These are phyloP conservation scores for Sporothrix phasma DNA, from an alignment of 2,329 filamentous ascomycete species.

Conservation along the genomic window DNA sequence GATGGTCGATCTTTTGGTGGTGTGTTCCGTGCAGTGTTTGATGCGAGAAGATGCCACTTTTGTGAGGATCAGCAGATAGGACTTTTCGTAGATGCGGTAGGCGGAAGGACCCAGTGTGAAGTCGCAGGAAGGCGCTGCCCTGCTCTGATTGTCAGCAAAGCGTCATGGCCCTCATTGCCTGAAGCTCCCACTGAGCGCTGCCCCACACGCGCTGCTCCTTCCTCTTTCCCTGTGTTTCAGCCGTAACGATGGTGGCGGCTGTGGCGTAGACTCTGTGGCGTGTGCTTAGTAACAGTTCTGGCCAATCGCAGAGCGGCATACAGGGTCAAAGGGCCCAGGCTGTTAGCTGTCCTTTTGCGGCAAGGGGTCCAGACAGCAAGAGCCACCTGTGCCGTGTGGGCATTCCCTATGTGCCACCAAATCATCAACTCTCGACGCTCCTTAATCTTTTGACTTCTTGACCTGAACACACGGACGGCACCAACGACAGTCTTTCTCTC, in stretches of 20 bases:
- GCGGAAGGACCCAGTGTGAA: neutral
- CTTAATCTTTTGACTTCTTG: neutral
- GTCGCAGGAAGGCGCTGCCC: neutral
- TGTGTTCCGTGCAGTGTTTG: neutral
- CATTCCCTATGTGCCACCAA: neutral
- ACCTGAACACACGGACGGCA: neutral
- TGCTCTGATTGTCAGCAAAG: neutral
- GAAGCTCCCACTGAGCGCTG: neutral
- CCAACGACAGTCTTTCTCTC: neutral
- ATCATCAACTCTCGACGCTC: too few relatives aligned
- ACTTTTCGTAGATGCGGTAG: neutral
- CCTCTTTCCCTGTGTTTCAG: conserved; percentile 2
- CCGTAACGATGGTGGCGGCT: conserved; percentile 6
- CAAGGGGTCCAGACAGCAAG: neutral
- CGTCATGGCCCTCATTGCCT: conserved; percentile 17
- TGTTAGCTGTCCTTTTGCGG: conserved; percentile 14
- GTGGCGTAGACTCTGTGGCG: conserved; percentile 6
- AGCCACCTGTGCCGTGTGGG: neutral
- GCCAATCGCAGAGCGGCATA: neutral
- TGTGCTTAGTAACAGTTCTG: neutral
- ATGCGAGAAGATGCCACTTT: neutral
- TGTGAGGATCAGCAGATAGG: neutral
- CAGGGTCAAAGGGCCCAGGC: neutral
- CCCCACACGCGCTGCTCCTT: neutral
- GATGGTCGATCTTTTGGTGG: neutral